Evolutionary conservation across 352 stramenopile species (phyloP), one percentile per base, ranked within the genome.

Genomic region (Globisporangium nagaii): DNA sequence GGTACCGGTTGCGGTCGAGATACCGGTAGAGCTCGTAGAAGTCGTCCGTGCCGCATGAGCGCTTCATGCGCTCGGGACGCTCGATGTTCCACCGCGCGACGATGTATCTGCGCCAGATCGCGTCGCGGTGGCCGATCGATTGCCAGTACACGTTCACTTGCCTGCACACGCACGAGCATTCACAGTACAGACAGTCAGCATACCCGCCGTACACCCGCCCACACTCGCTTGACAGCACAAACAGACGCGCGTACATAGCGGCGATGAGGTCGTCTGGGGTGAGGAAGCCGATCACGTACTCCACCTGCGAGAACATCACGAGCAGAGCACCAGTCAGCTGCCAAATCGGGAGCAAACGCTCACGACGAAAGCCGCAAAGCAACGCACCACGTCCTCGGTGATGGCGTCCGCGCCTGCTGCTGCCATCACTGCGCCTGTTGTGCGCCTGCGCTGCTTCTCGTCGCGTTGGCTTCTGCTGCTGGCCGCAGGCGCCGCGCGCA

Each of bases 21-120:
- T 86, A 87, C 31, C 58, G 52, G 52, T 86, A 91, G 15, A 91
- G 66, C 42, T 86, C 70, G 8, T 66, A 63, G 46, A 76, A 88
- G 46, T 75, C 71, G 15, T 65, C 51, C 1, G 75, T 86, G 22
- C 68, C 72, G 15, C 65, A 75, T 20, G 65, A 71, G 27, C 71
- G 71, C 45, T 71, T 60, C 12, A 87, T 53, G 7, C 69, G 62
- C 41, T 79, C 71, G 6, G 73, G 73, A 0, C 62, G 66, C 10
- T 75, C 63, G 25, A 88, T 53, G 43, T 71, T 40, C 78, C 78
- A 86, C 44, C 78, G 75, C 4, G 55, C 24, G 39, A 71, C 62
- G 58, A 75, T 84, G 25, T 75, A 71, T 0, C 62, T 56, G 3
- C 72, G 62, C 78, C 78, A 88, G 25, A 86, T 73, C 34, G 64